Evolutionary conservation across 805 yeast species (phyloP), one percentile per base, ranked within the genome.

Genomic region (Wickerhamiella australiensis): DNA sequence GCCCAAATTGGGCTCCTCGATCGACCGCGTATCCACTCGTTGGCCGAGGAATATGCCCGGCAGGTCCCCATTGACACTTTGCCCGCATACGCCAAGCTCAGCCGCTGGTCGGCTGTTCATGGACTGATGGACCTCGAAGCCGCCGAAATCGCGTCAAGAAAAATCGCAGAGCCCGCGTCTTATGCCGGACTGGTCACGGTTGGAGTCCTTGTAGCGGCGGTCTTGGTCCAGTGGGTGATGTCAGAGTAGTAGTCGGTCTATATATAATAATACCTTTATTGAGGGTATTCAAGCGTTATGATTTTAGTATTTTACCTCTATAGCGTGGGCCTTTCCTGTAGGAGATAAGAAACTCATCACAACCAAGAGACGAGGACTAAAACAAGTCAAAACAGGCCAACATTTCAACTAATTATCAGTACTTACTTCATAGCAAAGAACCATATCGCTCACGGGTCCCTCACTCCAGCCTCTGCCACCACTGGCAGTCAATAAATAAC

Each of bases 391-490:
- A 38, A 38, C n/a, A 38, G 22, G n/a, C 7, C 6, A 18, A 13
- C 8, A 18, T 38, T 11, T 20, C n/a, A 12, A 38, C 29, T 25
- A n/a, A 23, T 26, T 42, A 13, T 17, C 20, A 21, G 31, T 21
- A 6, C 20, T 13, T 3, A 88, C 81, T 56, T 85, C 94, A 62
- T 88, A 90, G 20, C 56, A 59, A 9, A 59, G 54, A 21, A 86
- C 71, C 56, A 87, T 73, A 8, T 83, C 83, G n/a, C 79, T 75
- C 1, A 92, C 81, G 21, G 82, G 75, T 33, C 71, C 68, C 2
- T 94, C 87, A 56, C 82, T 87, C 96, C 96, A 90, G 4, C 98
- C 98, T 59, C 96, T 75, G 54, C 84, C 85, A 8, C 98, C 98
- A 62, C 94, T 82, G 0, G 96, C 80, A 59, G 95, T 82, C 5